Evolutionary conservation across 108 stramenopile genomes (phyloP).

Genomic region (Nitzschia sp.): DNA sequence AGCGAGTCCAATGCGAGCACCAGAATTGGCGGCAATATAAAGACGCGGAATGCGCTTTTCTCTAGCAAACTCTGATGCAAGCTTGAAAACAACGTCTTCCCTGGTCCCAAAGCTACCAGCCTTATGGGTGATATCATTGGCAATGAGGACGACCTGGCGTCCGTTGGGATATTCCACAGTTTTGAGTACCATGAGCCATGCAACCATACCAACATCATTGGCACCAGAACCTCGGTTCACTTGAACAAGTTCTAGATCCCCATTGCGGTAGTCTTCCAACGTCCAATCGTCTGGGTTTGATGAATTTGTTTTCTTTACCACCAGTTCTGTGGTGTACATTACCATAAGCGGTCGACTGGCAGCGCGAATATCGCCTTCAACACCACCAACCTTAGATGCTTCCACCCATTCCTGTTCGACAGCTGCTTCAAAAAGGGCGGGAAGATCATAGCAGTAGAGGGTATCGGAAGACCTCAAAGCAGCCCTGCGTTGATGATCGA

Average conservation of each 20-base stretch:
- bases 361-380: slow-evolving; percentile 37
- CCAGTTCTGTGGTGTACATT: slow-evolving; percentile 90
- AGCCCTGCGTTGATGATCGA: slow-evolving; percentile 88
- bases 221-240: slow-evolving; percentile 85
- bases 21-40: slow-evolving; percentile 94
- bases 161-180: slow-evolving; percentile 93
- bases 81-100: slow-evolving; percentile 97
- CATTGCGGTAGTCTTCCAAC: slow-evolving; percentile 79
- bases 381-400: slow-evolving; percentile 43
- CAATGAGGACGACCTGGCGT: slow-evolving; percentile 96
- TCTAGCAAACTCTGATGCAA: slow-evolving; percentile 91
- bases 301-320: slow-evolving; percentile 73
- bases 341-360: slow-evolving; percentile 76
- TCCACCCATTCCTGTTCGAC: slow-evolving; percentile 83
- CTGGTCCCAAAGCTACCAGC: slow-evolving; percentile 98
- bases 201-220: slow-evolving; percentile 99
- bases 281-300: slow-evolving; percentile 59
- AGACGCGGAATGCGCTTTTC: slow-evolving; percentile 89
- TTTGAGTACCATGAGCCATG: slow-evolving; percentile 93
- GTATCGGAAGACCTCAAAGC: slow-evolving; percentile 87
- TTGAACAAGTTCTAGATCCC: slow-evolving; percentile 81
- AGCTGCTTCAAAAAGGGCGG: slow-evolving; percentile 93
- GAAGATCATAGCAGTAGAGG: slow-evolving; percentile 94
- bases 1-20: slow-evolving; percentile 96
- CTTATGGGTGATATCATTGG: slow-evolving; percentile 97